Conservation (phyloP, 768 basidiomycete genomes). For the Russula ochroleuca region DNA sequence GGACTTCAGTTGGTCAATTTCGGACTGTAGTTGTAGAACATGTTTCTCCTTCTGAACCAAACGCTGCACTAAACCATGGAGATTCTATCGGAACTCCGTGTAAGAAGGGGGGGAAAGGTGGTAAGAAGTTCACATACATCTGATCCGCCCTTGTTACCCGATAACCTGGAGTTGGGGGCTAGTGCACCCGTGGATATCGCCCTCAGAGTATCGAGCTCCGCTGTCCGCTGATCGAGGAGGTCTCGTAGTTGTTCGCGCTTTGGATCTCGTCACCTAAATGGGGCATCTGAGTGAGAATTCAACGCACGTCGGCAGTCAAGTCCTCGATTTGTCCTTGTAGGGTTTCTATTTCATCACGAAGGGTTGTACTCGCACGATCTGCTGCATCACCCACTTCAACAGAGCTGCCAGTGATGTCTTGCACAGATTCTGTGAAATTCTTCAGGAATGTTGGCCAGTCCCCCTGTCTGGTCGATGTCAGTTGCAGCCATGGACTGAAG, state of each 20-base stretch:
- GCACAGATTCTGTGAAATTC: conserved; percentile 54
- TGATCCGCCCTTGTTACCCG: conserved; percentile 44
- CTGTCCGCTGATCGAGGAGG: conserved; percentile 58
- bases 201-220: conserved; percentile 62
- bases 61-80: conserved; percentile 73
- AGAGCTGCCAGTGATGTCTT: conserved; percentile 61
- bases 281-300: background rate
- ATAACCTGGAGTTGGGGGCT: conserved; percentile 38
- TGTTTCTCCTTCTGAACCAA: conserved; percentile 84
- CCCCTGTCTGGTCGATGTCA: conserved; percentile 47
- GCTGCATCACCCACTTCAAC: conserved; percentile 45
- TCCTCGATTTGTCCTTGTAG: conserved; percentile 58
- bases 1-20: conserved; percentile 59
- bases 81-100: conserved; percentile 42
- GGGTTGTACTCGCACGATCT: conserved; percentile 37
- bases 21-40: conserved; percentile 65
- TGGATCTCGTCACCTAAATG: background rate
- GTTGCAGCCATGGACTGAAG: background rate
- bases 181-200: conserved; percentile 40
- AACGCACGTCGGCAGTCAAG: conserved; percentile 59
- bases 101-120: background rate
- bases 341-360: conserved; percentile 58
- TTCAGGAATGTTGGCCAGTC: conserved; percentile 62
- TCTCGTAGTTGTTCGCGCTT: conserved; percentile 51
- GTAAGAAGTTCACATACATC: conserved; percentile 44